A percentile compares a stretch with the other conserved stretches of the same genome.
Conservation (phyloP, 2,329 filamentous ascomycete species). For the Neofusicoccum laricinum region DNA sequence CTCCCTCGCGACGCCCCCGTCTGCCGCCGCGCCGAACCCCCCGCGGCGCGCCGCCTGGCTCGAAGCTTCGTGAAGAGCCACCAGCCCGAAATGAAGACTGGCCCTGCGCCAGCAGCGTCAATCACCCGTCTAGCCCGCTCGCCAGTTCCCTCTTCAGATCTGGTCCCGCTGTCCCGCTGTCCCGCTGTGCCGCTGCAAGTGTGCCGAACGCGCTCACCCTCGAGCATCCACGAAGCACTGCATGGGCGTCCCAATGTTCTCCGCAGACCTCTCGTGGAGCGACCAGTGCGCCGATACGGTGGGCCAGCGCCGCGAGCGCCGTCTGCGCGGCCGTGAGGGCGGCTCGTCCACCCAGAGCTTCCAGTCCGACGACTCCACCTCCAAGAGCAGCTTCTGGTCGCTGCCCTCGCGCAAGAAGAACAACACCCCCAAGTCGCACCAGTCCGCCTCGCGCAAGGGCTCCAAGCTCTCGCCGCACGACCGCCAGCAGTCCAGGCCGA, state of each 20-base stretch:
- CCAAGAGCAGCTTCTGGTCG: slow-evolving; percentile 8
- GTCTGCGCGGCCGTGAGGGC: slow-evolving; percentile 23
- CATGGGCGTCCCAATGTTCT: slow-evolving; percentile 30
- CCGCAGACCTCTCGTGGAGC: slow-evolving; percentile 38
- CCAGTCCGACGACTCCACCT: not conserved
- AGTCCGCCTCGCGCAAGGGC: not conserved
- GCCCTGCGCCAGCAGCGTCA: not conserved
- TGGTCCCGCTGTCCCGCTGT: not conserved
- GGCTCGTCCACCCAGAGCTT: slow-evolving; percentile 6
- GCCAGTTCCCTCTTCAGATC: not conserved
- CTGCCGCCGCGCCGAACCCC: not conserved
- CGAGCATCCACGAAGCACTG: too few species aligned
- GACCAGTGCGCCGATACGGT: slow-evolving; percentile 34
- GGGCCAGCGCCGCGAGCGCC: slow-evolving; percentile 36
- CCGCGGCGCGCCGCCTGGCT: not conserved
- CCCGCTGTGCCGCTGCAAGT: too few species aligned
- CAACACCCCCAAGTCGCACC: not conserved
- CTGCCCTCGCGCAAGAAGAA: slow-evolving; percentile 6
- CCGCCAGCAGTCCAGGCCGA: not conserved
- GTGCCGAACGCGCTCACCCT: too few species aligned
- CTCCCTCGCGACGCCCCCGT: not conserved
- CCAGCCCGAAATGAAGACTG: not conserved
- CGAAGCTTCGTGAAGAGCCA: slow-evolving; percentile 1
- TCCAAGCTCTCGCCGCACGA: not conserved
- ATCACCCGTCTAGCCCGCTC: not conserved